phyloP scores from a whole-genome alignment of 352 stramenopile genomes.

The Phytophthora europaea region DNA sequence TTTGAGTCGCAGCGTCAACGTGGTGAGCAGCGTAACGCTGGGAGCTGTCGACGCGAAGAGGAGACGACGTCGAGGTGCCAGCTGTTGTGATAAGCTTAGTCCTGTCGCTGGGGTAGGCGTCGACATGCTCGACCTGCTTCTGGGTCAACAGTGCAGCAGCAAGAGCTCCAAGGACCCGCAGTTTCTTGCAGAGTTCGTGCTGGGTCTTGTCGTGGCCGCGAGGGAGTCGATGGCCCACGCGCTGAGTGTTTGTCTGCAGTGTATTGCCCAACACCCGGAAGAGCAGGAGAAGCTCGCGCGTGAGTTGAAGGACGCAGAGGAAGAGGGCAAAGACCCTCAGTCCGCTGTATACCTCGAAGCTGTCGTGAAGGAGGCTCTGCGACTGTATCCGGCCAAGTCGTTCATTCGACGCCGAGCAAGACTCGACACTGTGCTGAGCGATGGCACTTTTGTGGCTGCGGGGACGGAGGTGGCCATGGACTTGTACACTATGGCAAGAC shows the following conservation, averaged over 20 bases:
- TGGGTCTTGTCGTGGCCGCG: conserved; percentile 77
- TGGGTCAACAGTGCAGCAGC: conserved; percentile 29
- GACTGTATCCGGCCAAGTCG: conserved; percentile 53
- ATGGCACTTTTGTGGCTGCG: conserved; percentile 61
- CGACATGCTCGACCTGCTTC: conserved; percentile 30
- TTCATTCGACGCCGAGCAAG: conserved; percentile 51
- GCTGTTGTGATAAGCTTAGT: not conserved
- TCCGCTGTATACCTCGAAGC: conserved; percentile 54
- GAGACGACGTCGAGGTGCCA: conserved; percentile 6
- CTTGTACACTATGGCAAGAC: conserved; percentile 57
- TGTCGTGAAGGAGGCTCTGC: conserved; percentile 67
- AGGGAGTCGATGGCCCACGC: conserved; percentile 73
- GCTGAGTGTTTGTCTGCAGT: conserved; percentile 67
- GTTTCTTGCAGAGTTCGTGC: conserved; percentile 69
- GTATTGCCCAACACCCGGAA: conserved; percentile 58
- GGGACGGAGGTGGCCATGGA: conserved; percentile 58
- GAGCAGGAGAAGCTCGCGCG: conserved; percentile 57
- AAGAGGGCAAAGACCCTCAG: conserved; percentile 26
- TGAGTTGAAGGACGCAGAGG: conserved; percentile 22
- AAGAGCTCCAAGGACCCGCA: conserved; percentile 22
- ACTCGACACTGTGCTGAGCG: conserved; percentile 59
- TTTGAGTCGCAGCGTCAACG: conserved; percentile 31
- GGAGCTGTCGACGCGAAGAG: conserved; percentile 31
- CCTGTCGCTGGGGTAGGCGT: conserved; percentile 25
- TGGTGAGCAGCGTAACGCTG: conserved; percentile 30